Evolutionary conservation across 805 yeast species (phyloP), one percentile per base, ranked within the genome.

Genomic region (Barnettozyma sucrosica): DNA sequence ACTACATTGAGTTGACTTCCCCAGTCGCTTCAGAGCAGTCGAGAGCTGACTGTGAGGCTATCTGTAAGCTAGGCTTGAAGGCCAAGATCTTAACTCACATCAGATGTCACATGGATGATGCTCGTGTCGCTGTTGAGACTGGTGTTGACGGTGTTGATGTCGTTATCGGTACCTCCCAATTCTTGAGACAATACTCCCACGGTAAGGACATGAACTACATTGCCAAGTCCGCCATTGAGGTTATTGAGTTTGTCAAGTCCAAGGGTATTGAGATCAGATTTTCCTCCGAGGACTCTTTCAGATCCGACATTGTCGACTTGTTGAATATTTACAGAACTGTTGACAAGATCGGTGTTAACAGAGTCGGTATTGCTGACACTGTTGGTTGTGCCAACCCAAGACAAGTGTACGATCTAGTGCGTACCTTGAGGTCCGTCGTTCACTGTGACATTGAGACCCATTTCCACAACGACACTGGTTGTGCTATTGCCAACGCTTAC

Each of bases 131-230:
- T 6, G 99, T 92, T 42, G 93, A 88, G 64, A 92, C 98, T 36
- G 98, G 99, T 66, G 99, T 93, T 46, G 98, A 93, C 66, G 99
- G 98, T 71, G 98, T 92, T 53, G 97, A 93, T 72, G 97, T 92
- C 49, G 97, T 92, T 51, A 92, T 92, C 68, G 98, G 98, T 55
- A 92, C 98, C 20, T 90, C 97, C 28, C 95, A 86, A 68, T 93
- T 89, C 68, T 76, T 93, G 62, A 83, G 98, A 70, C 85, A 90
- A 68, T 90, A 82, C 68, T 86, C 96, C 23, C 98, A 93, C 68
- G 99, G 99, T 66, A 92, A 92, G 75, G 99, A 92, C 71, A 92
- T 92, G 99, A 83, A 88, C 66, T 92, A 90, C 72, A 92, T 92
- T 66, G 95, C 98, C 63, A 85, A 92, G 75, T 76, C 87, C 56